Percentiles rank a stretch among this genome's conserved stretches.
Evolutionary conservation across 2,329 filamentous ascomycete species (phyloP).

Genomic region (Talaromyces albobiverticillius): DNA sequence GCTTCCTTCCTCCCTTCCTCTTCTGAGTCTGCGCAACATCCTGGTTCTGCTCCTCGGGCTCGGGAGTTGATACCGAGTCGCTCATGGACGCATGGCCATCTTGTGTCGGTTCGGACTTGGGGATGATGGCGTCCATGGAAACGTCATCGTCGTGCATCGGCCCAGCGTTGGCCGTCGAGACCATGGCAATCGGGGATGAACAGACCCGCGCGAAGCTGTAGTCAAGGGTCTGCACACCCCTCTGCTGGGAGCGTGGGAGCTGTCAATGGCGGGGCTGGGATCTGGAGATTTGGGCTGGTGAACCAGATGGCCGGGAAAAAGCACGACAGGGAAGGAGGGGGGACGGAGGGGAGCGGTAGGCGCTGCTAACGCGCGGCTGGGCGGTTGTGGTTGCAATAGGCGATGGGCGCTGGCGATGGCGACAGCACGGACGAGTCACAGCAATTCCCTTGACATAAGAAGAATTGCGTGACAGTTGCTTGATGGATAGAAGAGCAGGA

Average conservation of each 20-base stretch:
- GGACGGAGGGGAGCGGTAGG: constrained; percentile 2
- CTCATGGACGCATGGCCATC: constrained; percentile 45
- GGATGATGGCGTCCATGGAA: constrained; percentile 38
- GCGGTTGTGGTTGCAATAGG: constrained; percentile 36
- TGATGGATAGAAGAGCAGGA: constrained; percentile 15
- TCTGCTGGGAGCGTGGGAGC: background rate
- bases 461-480: constrained; percentile 29
- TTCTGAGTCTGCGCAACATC: constrained; percentile 64
- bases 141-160: constrained; percentile 39
- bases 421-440: constrained; percentile 17
- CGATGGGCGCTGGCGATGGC: no score
- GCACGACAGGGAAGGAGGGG: background rate
- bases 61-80: constrained; percentile 46
- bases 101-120: constrained; percentile 40
- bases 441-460: constrained; percentile 39
- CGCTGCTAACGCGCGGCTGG: constrained; percentile 35
- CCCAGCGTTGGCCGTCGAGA: constrained; percentile 43
- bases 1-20: constrained; percentile 95
- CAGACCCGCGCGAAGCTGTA: constrained; percentile 2
- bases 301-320: constrained; percentile 5
- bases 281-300: no score
- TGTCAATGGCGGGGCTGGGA: no score
- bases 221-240: constrained; percentile 6
- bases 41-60: constrained; percentile 41
- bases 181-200: constrained; percentile 30